Conservation (phyloP, 768 basidiomycete species). For the Clitopilus hobsonii region DNA sequence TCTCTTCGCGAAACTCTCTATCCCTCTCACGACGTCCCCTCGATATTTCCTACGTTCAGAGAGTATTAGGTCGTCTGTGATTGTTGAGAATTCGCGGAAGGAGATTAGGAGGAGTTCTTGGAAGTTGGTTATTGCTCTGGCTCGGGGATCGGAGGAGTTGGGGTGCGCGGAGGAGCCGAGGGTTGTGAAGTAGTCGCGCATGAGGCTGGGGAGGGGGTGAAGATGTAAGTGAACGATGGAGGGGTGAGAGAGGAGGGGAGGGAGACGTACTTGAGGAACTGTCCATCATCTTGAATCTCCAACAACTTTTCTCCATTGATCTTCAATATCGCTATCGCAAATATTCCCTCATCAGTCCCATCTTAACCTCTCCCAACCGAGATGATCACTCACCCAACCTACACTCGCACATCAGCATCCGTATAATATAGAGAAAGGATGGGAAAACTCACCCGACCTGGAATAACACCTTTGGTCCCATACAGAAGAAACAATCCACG, state of each 20-base stretch:
- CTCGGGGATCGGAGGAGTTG: constrained; percentile 77
- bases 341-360: neutral
- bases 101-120: constrained; percentile 95
- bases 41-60: constrained; percentile 83
- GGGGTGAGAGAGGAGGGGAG: neutral
- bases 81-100: constrained; percentile 95
- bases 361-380: too few relatives aligned
- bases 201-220: constrained; percentile 64
- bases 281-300: constrained; percentile 93
- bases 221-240: neutral
- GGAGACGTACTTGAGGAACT: constrained; percentile 79
- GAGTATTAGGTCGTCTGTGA: constrained; percentile 91
- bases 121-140: constrained; percentile 93
- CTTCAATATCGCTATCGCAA: constrained; percentile 81
- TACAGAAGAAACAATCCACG: constrained; percentile 96
- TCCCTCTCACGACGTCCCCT: constrained; percentile 84
- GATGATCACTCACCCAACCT: neutral
- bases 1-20: constrained; percentile 93
- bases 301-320: constrained; percentile 93
- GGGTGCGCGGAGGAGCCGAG: constrained; percentile 95
- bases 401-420: neutral
- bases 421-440: neutral
- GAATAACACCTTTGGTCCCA: constrained; percentile 98
- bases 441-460: constrained; percentile 81
- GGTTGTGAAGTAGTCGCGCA: constrained; percentile 93